phyloP scores from a whole-genome alignment of 306 rosid species.

The Prunus mira region DNA sequence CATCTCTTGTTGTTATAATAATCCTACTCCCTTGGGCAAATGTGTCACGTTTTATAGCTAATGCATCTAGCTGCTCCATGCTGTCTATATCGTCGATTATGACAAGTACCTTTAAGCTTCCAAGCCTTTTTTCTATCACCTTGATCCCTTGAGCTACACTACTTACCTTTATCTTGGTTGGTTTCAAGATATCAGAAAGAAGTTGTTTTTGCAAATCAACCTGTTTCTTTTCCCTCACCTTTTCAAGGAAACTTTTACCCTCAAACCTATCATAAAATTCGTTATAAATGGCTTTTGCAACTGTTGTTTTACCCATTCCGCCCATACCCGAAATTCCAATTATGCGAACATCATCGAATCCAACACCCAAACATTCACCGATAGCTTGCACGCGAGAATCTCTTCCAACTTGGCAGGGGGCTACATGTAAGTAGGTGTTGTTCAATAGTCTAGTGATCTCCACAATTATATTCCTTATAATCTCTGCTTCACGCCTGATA shows the following conservation, averaged over 20 bases:
- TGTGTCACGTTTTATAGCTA: not conserved
- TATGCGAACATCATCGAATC: no score
- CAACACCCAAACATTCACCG: not conserved
- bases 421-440: not conserved
- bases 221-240: not conserved
- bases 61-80: not conserved
- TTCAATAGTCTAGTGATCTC: not conserved
- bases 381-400: not conserved
- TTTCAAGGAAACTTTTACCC: not conserved
- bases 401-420: not conserved
- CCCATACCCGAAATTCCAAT: no score
- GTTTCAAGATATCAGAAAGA: constrained; percentile 12
- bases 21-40: constrained; percentile 25
- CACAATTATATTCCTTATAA: not conserved
- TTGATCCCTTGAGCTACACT: no score
- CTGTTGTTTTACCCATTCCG: not conserved
- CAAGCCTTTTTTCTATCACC: no score
- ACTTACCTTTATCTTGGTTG: no score
- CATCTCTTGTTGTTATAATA: constrained; percentile 24
- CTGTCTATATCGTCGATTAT: no score
- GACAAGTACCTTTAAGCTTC: no score
- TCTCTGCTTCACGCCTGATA: not conserved
- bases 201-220: not conserved
- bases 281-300: not conserved
- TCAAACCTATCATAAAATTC: not conserved